phyloP scores from a whole-genome alignment of 225 moss, liverwort and hornwort species.

The Marchantia polymorpha region DNA sequence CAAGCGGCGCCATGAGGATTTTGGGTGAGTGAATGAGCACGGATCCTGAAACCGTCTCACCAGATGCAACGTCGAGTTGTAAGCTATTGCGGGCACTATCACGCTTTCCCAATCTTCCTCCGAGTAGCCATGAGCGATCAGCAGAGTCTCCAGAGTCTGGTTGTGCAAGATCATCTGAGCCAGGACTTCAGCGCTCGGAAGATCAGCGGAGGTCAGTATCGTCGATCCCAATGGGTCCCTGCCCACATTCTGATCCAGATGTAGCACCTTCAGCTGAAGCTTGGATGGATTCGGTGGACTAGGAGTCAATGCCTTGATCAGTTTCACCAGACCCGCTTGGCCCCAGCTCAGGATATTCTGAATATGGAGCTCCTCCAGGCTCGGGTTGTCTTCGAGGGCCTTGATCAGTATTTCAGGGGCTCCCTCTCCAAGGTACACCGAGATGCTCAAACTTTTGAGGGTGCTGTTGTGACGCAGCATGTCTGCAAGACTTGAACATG shows the following conservation, averaged over 20 bases:
- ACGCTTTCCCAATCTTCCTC: conserved; percentile 6
- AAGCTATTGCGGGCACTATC: background rate
- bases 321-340: background rate
- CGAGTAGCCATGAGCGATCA: background rate
- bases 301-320: background rate
- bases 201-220: background rate
- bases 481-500: background rate
- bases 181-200: background rate
- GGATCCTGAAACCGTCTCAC: background rate
- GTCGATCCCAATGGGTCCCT: background rate
- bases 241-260: background rate
- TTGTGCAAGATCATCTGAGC: conserved; percentile 2
- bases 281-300: background rate
- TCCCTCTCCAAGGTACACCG: background rate
- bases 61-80: background rate
- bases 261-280: background rate
- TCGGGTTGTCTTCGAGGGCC: background rate
- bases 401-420: background rate
- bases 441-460: background rate
- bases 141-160: background rate
- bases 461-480: background rate
- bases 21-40: background rate
- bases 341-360: background rate
- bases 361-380: background rate
- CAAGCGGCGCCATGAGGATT: background rate